Percentiles rank a stretch among this genome's conserved stretches.
These are phyloP conservation scores for Alternaria sp. DNA, from an alignment of 2,329 filamentous ascomycete species.

Conservation along the genomic window DNA sequence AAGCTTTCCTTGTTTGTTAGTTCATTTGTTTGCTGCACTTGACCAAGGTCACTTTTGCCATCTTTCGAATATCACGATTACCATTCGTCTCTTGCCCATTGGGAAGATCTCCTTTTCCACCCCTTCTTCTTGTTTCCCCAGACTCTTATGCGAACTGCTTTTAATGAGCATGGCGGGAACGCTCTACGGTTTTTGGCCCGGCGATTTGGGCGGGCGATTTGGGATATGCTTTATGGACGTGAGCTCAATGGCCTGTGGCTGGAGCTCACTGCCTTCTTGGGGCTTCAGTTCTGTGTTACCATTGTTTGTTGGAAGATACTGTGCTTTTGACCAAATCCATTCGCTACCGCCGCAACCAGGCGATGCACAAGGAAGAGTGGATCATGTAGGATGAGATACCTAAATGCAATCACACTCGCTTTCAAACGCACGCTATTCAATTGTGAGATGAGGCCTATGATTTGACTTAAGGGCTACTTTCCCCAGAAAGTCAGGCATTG, in stretches of 20 bases:
- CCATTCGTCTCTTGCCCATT: conserved; percentile 37
- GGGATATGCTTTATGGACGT: conserved; percentile 28
- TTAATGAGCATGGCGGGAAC: conserved; percentile 42
- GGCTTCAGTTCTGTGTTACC: conserved; percentile 23
- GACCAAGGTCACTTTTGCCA: conserved; percentile 24
- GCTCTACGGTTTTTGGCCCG: conserved; percentile 27
- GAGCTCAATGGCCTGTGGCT: conserved; percentile 45
- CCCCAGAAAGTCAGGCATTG: background rate
- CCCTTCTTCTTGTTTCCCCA: conserved; percentile 28
- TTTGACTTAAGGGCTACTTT: background rate
- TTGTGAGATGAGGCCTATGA: background rate
- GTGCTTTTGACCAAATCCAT: conserved; percentile 9
- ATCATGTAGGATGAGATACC: conserved; percentile 44
- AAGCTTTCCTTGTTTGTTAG: conserved; percentile 38
- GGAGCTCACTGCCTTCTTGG: conserved; percentile 45
- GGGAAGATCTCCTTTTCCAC: conserved; percentile 33
- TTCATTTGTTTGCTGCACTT: conserved; percentile 37
- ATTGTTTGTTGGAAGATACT: conserved; percentile 11
- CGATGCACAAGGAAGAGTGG: conserved; percentile 17
- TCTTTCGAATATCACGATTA: conserved; percentile 34
- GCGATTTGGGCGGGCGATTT: conserved; percentile 18
- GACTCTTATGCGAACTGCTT: conserved; percentile 39
- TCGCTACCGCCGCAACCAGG: conserved; percentile 17
- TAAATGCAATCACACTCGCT: conserved; percentile 48
- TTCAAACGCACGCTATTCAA: background rate